These are phyloP conservation scores for Alternaria sp. DNA, from an alignment of 2,329 filamentous ascomycete species.

Conservation along the genomic window DNA sequence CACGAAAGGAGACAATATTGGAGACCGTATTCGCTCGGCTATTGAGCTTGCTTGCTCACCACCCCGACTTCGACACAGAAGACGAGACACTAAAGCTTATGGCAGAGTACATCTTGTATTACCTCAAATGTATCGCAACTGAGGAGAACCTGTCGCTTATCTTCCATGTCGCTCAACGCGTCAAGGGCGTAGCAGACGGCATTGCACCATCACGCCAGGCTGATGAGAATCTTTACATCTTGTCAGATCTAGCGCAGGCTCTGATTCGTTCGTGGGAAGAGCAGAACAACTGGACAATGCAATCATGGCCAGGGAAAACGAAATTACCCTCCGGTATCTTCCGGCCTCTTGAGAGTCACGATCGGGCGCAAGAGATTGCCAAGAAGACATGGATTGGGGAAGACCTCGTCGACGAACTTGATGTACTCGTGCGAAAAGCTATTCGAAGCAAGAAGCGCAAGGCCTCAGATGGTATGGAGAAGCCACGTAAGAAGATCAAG, in stretches of 20 bases:
- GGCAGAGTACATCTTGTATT: conserved; percentile 88
- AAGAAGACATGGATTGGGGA: conserved; percentile 84
- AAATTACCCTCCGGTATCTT: conserved; percentile 82
- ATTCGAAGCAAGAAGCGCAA: conserved; percentile 66
- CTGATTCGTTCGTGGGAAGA: conserved; percentile 87
- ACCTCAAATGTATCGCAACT: conserved; percentile 79
- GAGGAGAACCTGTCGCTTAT: conserved; percentile 88
- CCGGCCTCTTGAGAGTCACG: conserved; percentile 74
- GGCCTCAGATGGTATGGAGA: conserved; percentile 35
- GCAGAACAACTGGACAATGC: conserved; percentile 81
- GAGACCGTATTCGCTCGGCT: conserved; percentile 83
- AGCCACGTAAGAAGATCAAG: conserved; percentile 45
- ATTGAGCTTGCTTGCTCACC: conserved; percentile 87
- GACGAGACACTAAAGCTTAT: conserved; percentile 78
- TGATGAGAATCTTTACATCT: conserved; percentile 79
- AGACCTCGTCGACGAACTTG: conserved; percentile 74
- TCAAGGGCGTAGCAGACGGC: conserved; percentile 87
- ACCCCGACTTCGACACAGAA: conserved; percentile 77
- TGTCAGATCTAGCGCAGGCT: conserved; percentile 85
- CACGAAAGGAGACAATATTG: conserved; percentile 65
- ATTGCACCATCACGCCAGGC: conserved; percentile 62
- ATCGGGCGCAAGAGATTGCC: conserved; percentile 81
- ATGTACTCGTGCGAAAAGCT: conserved; percentile 72
- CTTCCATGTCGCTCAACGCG: conserved; percentile 87
- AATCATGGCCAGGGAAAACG: conserved; percentile 81